phyloP scores from a whole-genome alignment of 306 rosid genomes.

The Chamaecrista fasciculata region DNA sequence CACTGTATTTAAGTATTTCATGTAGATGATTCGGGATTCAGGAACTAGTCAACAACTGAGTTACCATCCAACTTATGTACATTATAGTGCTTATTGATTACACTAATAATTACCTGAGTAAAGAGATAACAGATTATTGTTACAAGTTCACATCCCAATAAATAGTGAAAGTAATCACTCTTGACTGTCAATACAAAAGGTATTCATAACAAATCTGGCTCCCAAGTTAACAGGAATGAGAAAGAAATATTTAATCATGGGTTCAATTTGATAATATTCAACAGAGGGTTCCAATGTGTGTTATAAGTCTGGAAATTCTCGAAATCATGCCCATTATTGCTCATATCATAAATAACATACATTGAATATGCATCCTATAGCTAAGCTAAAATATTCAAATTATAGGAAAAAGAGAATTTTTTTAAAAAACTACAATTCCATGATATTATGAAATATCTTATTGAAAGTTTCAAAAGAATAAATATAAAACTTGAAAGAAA shows the following conservation, averaged over 20 bases:
- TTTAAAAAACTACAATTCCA: too few species aligned
- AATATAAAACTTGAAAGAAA: not conserved
- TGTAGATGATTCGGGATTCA: not conserved
- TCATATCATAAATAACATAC: not conserved
- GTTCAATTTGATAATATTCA: slow-evolving; percentile 21
- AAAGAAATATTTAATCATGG: not conserved
- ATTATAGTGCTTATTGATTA: not conserved
- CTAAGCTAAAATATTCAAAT: not conserved
- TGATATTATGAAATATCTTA: not conserved
- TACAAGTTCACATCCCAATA: not conserved
- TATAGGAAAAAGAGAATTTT: not conserved
- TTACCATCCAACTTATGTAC: not conserved
- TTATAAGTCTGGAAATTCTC: not conserved
- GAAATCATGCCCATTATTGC: not conserved
- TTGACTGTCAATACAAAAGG: not conserved
- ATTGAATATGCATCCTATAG: not conserved
- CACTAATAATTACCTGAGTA: not conserved
- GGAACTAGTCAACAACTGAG: not conserved
- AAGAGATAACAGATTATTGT: not conserved
- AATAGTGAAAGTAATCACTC: not conserved
- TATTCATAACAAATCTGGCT: not conserved
- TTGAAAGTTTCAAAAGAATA: not conserved
- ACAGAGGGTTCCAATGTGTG: not conserved
- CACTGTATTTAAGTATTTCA: not conserved
- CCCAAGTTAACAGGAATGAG: slow-evolving; percentile 1